phyloP scores from a whole-genome alignment of 2,329 filamentous ascomycete genomes.

The Colletotrichum sp. region DNA sequence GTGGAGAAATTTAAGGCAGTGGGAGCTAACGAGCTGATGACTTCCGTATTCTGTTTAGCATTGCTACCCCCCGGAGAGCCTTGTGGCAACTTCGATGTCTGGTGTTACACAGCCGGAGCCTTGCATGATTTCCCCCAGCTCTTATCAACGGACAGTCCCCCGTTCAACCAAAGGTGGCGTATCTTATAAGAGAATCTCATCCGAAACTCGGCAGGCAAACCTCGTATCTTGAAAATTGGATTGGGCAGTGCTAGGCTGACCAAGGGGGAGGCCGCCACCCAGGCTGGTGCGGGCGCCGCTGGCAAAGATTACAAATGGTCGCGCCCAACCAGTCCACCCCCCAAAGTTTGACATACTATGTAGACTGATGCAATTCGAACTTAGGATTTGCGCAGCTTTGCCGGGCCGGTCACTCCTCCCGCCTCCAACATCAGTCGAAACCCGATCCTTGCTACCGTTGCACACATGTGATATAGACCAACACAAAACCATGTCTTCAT shows the following conservation, averaged over 20 bases:
- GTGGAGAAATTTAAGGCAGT: too few species aligned
- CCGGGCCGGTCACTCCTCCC: not conserved
- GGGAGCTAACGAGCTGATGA: too few species aligned
- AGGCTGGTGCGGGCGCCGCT: fast-evolving
- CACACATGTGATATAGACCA: not conserved
- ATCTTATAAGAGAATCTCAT: too few species aligned
- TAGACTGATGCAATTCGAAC: fast-evolving
- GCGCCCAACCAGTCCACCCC: not conserved
- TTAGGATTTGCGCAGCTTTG: not conserved
- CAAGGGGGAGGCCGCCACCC: not conserved
- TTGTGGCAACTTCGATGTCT: too few species aligned
- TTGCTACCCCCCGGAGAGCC: too few species aligned
- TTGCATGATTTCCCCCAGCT: too few species aligned
- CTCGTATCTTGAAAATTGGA: too few species aligned
- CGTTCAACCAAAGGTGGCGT: too few species aligned
- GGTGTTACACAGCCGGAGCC: too few species aligned
- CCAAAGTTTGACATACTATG: not conserved
- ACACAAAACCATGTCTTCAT: not conserved
- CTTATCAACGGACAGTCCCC: too few species aligned
- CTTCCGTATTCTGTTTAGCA: too few species aligned
- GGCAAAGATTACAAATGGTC: not conserved
- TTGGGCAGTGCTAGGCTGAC: not conserved
- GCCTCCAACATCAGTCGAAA: not conserved
- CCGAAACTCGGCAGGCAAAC: too few species aligned
- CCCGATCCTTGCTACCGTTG: not conserved